phyloP scores from a whole-genome alignment of 129 eudicot species.

The Ambrosia trifida region DNA sequence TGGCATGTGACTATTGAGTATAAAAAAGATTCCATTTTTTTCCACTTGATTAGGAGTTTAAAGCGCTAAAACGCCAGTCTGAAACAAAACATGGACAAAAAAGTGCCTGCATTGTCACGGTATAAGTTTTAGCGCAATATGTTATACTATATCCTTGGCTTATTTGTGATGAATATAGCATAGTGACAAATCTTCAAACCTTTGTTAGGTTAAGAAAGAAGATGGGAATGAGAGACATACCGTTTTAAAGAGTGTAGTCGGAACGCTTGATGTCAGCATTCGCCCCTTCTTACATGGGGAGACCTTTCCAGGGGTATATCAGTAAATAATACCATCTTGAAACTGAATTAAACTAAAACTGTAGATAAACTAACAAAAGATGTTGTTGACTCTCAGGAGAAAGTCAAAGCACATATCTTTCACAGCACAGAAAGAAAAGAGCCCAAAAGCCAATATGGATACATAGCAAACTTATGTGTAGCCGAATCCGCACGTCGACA shows the following conservation, averaged over 20 bases:
- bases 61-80: constrained; percentile 61
- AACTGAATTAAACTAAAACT: constrained; percentile 12
- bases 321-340: constrained; percentile 15
- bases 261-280: constrained; percentile 83
- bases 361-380: constrained; percentile 12
- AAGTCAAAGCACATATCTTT: constrained; percentile 46
- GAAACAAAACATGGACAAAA: constrained; percentile 52
- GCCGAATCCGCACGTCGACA: constrained; percentile 76
- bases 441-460: constrained; percentile 53
- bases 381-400: constrained; percentile 47
- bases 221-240: constrained; percentile 42
- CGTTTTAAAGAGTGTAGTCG: constrained; percentile 68
- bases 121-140: constrained; percentile 30
- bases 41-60: constrained; percentile 57
- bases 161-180: constrained; percentile 8
- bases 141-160: neutral
- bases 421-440: constrained; percentile 44
- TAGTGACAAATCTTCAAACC: neutral
- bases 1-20: neutral
- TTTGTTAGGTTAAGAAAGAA: constrained; percentile 64
- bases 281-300: constrained; percentile 67
- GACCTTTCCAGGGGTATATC: constrained; percentile 78
- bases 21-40: constrained; percentile 12
- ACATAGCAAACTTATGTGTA: constrained; percentile 78
- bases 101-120: constrained; percentile 72